Base-by-base conservation (phyloP, 164 flowering plant species). In the Santalum album region DNA sequence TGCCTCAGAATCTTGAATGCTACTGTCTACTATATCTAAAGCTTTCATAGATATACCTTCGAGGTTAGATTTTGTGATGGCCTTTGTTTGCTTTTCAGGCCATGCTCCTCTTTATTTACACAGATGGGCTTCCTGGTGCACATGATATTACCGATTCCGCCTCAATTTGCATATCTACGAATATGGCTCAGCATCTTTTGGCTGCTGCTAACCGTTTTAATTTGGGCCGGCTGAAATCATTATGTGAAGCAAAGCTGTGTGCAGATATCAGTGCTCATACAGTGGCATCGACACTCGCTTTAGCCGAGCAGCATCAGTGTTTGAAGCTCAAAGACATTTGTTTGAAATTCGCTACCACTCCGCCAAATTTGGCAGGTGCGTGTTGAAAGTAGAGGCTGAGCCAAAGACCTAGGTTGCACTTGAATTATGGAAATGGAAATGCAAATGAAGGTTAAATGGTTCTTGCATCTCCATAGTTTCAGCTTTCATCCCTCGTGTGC, bases 221-320 rank as follows among this genome's bases (percentile, higher is more conserved):
- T 38, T 38, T 38, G 17, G 42, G 14, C 42, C 14, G 42, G 42
- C 42, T 38, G 42, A 38, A 38, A 38, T 15, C 17, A 38, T 15
- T 90, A 27, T 90, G 98, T 69, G 98, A 90, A 69, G 74, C 81
- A 49, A 81, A 81, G 57, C 65, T 90, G 56, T 85, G 90, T 72
- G 83, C 80, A 38, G 81, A 77, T 51, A 70, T 90, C 34, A 73
- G 47, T 61, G 71, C 69, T 20, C 83, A 86, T 15, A 85, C 89
- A 6, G 96, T 87, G 51, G 83, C 90, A 24, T 82, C 95, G 46
- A 87, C 90, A 38, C 81, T 90, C 63, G 88, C 96, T 45, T 68
- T 90, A 0, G 96, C 98, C 46, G 98, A 87, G 70, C 96, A 79
- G 63, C 88, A 87, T 51, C 80, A 72, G 5, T 90, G 87, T 66